A percentile compares a stretch with the other conserved stretches of the same genome.
Evolutionary conservation across 345 rosid species (phyloP).

Genomic region (Ceriops decandra): DNA sequence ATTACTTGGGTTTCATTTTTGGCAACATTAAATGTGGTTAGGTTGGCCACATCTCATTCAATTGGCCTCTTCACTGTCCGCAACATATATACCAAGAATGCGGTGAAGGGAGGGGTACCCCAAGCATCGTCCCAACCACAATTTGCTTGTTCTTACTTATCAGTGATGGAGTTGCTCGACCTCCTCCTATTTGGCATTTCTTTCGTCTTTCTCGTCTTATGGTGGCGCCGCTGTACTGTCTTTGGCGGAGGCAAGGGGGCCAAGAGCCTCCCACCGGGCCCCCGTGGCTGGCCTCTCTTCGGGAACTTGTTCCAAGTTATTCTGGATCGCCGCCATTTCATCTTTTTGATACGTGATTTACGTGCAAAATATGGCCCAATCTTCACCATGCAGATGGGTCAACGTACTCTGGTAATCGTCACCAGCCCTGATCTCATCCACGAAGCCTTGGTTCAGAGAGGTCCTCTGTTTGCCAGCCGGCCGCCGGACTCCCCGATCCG

Average conservation of each 20-base stretch:
- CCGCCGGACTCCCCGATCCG: constrained; percentile 89
- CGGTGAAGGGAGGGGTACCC: too few relatives aligned
- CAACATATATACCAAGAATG: neutral
- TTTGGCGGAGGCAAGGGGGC: constrained; percentile 3
- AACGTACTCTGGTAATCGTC: constrained; percentile 76
- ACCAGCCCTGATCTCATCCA: constrained; percentile 80
- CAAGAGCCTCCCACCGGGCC: constrained; percentile 71
- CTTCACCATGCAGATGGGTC: constrained; percentile 95
- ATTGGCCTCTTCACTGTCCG: neutral
- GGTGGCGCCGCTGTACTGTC: constrained; percentile 58
- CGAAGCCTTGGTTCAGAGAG: constrained; percentile 74
- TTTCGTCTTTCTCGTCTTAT: constrained; percentile 30
- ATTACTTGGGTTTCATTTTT: neutral
- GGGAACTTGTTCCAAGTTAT: constrained; percentile 76
- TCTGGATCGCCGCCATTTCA: constrained; percentile 71
- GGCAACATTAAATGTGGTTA: neutral
- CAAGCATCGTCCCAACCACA: too few relatives aligned
- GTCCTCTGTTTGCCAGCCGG: constrained; percentile 62
- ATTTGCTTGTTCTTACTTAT: too few relatives aligned
- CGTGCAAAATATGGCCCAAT: constrained; percentile 78
- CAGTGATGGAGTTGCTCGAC: constrained; percentile 13
- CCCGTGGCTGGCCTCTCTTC: constrained; percentile 82
- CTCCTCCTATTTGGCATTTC: constrained; percentile 1
- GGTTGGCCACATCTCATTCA: neutral
- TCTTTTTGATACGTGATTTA: constrained; percentile 58